Base-by-base conservation (phyloP, 805 yeast species). In the Hanseniaspora vineae region DNA sequence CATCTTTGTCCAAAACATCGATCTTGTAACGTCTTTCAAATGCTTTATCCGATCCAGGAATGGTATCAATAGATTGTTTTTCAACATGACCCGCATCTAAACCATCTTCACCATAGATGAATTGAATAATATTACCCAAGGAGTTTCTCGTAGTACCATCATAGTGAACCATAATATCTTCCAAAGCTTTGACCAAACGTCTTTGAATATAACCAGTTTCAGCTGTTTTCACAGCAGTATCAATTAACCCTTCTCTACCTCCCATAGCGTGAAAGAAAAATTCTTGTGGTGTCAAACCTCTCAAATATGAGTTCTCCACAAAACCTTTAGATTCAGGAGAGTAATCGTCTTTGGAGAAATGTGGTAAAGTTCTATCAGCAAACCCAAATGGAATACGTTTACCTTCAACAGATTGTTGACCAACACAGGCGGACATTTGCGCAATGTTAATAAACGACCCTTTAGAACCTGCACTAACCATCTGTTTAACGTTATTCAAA, bases 261-360 rank as follows among this genome's bases (percentile, higher is more conserved):
- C 98, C 97, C 96, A 92, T 92, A 46, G 97, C 97, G 66, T 92
- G 99, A 82, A 92, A 92, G 66, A 92, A 89, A 66, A 92, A 92
- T 66, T 92, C 99, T 67, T 92, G 97, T 33, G 99, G 98, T 6
- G 98, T 89, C 60, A 92, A 75, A 37, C 99, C 99, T 72, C 97
- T 81, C 62, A 90, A 74, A 62, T 92, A 92, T 13, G 98, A 92
- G 64, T 92, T 92, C 66, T 94, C 96, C 51, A 92, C 95, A 59
- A 92, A 92, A 57, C 99, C 99, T 65, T 88, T 88, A 2, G 97
- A 90, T 67, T 92, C 98, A 19, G 98, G 97, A 45, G 96, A 86
- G 66, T 92, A 92, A 66, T 92, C 98, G 70, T 92, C 98, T 66
- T 92, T 92, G 9, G 97, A 88, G 66, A 92, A 92, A 67, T 92